Percentiles rank a stretch among this genome's conserved stretches.
phyloP scores from a whole-genome alignment of 148 eudicot species.

The Fallopia convolvulus region DNA sequence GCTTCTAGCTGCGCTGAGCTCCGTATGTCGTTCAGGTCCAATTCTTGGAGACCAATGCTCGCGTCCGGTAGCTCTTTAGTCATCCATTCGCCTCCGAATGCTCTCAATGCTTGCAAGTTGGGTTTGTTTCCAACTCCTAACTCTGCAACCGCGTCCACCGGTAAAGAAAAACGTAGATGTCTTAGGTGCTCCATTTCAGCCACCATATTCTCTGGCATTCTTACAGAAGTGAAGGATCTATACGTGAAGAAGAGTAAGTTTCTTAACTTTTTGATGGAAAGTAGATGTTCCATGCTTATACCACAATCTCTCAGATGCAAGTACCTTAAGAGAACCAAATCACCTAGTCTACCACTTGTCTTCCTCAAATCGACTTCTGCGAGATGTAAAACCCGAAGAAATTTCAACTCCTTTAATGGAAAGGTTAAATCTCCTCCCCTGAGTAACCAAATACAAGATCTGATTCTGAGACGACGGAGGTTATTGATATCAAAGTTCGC shows the following conservation, averaged over 20 bases:
- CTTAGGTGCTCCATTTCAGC: background rate
- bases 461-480: background rate
- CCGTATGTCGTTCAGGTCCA: background rate
- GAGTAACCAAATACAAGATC: background rate
- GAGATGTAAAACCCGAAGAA: background rate
- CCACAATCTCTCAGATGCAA: background rate
- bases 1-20: background rate
- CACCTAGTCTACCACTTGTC: background rate
- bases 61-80: background rate
- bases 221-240: no score
- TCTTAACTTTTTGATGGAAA: background rate
- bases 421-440: background rate
- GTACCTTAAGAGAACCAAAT: background rate
- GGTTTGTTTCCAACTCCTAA: background rate
- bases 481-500: background rate
- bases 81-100: background rate
- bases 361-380: background rate
- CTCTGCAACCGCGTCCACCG: background rate
- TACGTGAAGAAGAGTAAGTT: background rate
- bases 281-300: background rate
- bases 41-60: background rate
- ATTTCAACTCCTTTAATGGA: background rate
- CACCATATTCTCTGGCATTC: background rate
- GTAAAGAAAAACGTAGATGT: background rate
- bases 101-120: background rate